phyloP scores from a whole-genome alignment of 2,329 filamentous ascomycete genomes.

The Fusarium concolor region DNA sequence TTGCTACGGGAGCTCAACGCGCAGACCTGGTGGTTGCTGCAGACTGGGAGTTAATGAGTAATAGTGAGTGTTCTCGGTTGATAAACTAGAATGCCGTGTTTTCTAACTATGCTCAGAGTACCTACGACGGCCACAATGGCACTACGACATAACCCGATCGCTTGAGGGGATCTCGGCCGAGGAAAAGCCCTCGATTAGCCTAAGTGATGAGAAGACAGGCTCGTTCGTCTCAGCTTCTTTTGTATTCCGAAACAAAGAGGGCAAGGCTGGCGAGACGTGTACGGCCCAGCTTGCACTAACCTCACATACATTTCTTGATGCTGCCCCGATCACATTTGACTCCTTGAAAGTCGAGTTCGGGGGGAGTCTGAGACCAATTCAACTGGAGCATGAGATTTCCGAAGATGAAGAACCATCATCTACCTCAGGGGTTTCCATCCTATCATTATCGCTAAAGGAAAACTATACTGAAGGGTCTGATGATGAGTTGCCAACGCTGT shows the following conservation, averaged over 20 bases:
- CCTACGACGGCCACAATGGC: slow-evolving; percentile 65
- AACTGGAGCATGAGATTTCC: slow-evolving; percentile 58
- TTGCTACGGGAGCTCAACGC: slow-evolving; percentile 64
- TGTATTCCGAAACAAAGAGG: slow-evolving; percentile 67
- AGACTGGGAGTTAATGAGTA: slow-evolving; percentile 74
- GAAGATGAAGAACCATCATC: slow-evolving; percentile 12
- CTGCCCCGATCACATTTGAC: slow-evolving; percentile 63
- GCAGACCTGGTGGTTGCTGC: slow-evolving; percentile 69
- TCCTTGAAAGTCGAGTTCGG: slow-evolving; percentile 66
- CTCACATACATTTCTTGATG: slow-evolving; percentile 66
- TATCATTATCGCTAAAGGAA: slow-evolving; percentile 49
- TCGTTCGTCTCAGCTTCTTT: slow-evolving; percentile 68
- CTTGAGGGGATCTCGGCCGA: slow-evolving; percentile 61
- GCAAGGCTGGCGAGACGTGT: slow-evolving; percentile 70
- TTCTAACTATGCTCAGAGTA: slow-evolving; percentile 58
- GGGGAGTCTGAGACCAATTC: slow-evolving; percentile 67
- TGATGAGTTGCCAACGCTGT: slow-evolving; percentile 51
- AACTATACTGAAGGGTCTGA: slow-evolving; percentile 45
- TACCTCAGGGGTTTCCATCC: slow-evolving; percentile 33
- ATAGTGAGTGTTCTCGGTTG: slow-evolving; percentile 56
- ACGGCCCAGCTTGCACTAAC: slow-evolving; percentile 68
- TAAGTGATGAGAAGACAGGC: slow-evolving; percentile 63
- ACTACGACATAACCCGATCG: slow-evolving; percentile 69
- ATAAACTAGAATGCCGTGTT: neutral
- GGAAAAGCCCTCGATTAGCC: slow-evolving; percentile 61